A percentile compares a stretch with the other conserved stretches of the same genome.
Conservation (phyloP, 2,329 filamentous ascomycete genomes). For the Beauveria sp. region DNA sequence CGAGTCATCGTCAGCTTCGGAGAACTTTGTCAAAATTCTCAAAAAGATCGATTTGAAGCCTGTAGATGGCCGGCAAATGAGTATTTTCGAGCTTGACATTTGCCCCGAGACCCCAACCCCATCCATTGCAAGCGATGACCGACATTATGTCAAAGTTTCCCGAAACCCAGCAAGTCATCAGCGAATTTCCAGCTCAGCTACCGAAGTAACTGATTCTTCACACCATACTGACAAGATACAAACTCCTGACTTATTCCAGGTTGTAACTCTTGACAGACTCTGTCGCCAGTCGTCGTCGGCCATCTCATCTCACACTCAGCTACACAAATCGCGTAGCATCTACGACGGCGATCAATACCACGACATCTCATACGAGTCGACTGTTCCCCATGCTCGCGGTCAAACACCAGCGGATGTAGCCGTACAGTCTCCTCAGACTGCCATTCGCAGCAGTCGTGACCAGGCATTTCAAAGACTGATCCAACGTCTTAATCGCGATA, state of each 20-base stretch:
- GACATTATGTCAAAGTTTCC: not conserved
- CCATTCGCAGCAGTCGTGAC: constrained; percentile 1
- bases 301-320: not conserved
- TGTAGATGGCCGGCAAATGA: constrained; percentile 4
- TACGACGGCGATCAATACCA: not conserved
- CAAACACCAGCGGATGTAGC: not conserved
- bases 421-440: not conserved
- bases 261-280: not conserved
- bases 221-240: not conserved
- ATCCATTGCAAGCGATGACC: not conserved
- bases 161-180: not conserved
- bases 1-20: not conserved
- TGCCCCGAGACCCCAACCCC: constrained; percentile 1
- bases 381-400: not conserved
- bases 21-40: not conserved
- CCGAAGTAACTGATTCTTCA: not conserved
- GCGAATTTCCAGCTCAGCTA: not conserved
- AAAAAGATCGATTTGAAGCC: not conserved
- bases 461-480: constrained; percentile 5
- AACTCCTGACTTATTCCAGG: not conserved
- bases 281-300: not conserved
- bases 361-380: not conserved
- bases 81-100: constrained; percentile 1
- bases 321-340: not conserved
- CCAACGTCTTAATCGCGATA: constrained; percentile 1